Evolutionary conservation across 176 grass and related monocot genomes (phyloP), one percentile per base, ranked within the genome.

Genomic region (Zoysia japonica): DNA sequence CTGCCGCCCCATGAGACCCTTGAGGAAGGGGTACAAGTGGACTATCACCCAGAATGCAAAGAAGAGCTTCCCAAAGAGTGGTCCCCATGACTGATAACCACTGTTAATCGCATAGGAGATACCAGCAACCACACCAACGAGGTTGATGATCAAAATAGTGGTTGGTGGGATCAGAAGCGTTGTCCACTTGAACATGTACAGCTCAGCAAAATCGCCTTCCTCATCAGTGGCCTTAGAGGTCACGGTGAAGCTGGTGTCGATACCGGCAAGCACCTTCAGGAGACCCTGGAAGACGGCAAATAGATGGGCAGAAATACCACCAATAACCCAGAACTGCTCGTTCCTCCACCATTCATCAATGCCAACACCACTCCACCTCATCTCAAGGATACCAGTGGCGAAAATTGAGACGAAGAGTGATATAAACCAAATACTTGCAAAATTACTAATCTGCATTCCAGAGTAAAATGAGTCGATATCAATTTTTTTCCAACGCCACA

Each of bases 331-430:
- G 77, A 93, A 93, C 72, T 93, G 91, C 13, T 93, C 91, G 41
- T 93, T 93, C 81, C 91, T 93, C 91, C 91, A 93, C 91, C 91
- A 90, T 67, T 93, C 87, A 1, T 93, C 91, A 47, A 93, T 93
- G n/a, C 87, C 87, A 62, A 93, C 87, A 70, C 91, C 91, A 67
- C 91, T 93, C 91, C 91, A 93, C 63, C 91, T 87, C 91, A 93
- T 93, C 65, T 93, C 91, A 64, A 93, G 81, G 50, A 93, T 93
- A 70, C 91, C 91, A 11, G 91, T 93, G 45, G 91, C 91, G n/a
- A 93, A 93, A 53, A 93, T 93, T 38, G 91, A 93, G 60, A 90
- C 56, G 70, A 93, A 93, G 91, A 93, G 91, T 20, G 84, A 93
- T 36, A 93, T 93, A 78, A 93, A 93, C 91, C 91, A 93, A 61